These are phyloP conservation scores for Plasmodium malariae DNA, from an alignment of 169 alveolate genomes.

Conservation along the genomic window DNA sequence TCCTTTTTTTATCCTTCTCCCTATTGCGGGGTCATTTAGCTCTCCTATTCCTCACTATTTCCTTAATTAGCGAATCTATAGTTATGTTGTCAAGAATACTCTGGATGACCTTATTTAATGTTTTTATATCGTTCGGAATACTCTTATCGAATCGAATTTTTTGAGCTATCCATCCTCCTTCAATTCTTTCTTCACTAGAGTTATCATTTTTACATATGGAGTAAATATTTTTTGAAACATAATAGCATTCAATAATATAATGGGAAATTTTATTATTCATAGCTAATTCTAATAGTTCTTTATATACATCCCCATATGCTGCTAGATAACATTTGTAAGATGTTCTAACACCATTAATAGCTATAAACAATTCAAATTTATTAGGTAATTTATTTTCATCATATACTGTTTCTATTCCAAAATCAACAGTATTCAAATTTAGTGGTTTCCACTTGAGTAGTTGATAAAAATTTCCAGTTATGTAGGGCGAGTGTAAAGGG, in stretches of 20 bases:
- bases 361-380: slow-evolving; percentile 80
- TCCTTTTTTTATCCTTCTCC: too few relatives aligned
- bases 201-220: slow-evolving; percentile 84
- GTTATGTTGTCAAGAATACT: slow-evolving; percentile 90
- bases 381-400: slow-evolving; percentile 79
- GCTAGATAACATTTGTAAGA: slow-evolving; percentile 87
- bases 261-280: slow-evolving; percentile 76
- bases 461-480: slow-evolving; percentile 95
- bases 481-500: slow-evolving; percentile 92
- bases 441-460: slow-evolving; percentile 97
- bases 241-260: slow-evolving; percentile 53
- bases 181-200: slow-evolving; percentile 85
- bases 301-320: slow-evolving; percentile 89
- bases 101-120: slow-evolving; percentile 86
- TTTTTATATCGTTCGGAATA: slow-evolving; percentile 86
- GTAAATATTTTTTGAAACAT: slow-evolving; percentile 50
- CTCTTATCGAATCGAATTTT: slow-evolving; percentile 90
- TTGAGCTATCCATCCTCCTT: slow-evolving; percentile 94
- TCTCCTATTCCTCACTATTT: slow-evolving; percentile 44
- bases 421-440: slow-evolving; percentile 94
- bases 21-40: too few relatives aligned
- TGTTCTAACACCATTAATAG: slow-evolving; percentile 84
- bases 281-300: slow-evolving; percentile 84
- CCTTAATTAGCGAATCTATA: slow-evolving; percentile 84
- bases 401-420: slow-evolving; percentile 86